Base-by-base conservation (phyloP, 805 yeast genomes). In the Jamesozyma spencerorum region DNA sequence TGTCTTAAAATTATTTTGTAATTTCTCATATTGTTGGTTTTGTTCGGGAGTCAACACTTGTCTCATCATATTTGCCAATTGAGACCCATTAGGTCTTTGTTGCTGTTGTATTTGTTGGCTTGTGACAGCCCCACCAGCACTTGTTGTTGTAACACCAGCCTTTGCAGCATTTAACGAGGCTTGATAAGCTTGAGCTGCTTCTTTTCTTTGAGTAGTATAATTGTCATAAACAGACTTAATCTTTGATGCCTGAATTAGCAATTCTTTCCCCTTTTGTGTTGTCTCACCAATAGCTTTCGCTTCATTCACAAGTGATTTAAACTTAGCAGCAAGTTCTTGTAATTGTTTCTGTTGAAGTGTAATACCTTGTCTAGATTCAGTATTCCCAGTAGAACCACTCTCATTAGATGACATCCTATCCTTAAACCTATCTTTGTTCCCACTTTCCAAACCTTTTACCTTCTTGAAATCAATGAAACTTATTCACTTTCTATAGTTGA, bases 241-340 rank as follows among this genome's bases (percentile, higher is more conserved):
- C 40, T 71, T 72, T 34, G 80, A 77, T 3, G 85, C 86, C 46
- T 74, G 75, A 44, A 68, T 68, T 49, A 75, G 61, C 49, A 80
- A 81, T 46, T 76, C 79, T 49, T 74, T 73, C 15, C 85, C 86
- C 43, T 68, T 75, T 0, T 73, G 77, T 0, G 79, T 70, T 19
- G 71, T 74, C 27, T 68, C 68, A 2, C 85, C 85, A 0, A 79
- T 71, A 14, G 71, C 71, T 49, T 74, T 75, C 1, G 86, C 87
- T 49, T 74, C 72, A 18, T 74, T 75, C 26, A 77, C 69, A 49
- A 78, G 82, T 26, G 69, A 63, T 38, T 72, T 73, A 47, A 77
- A 74, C 40, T 77, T 81, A 45, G 70, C 74, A 11, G 79, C 70
- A 44, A 82, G 64, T 53, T 75, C 77, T 30, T 76, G 73, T 15